Percentiles rank a stretch among this genome's conserved stretches.
Evolutionary conservation across 2,329 filamentous ascomycete species (phyloP).

Genomic region (Talaromyces piceae): DNA sequence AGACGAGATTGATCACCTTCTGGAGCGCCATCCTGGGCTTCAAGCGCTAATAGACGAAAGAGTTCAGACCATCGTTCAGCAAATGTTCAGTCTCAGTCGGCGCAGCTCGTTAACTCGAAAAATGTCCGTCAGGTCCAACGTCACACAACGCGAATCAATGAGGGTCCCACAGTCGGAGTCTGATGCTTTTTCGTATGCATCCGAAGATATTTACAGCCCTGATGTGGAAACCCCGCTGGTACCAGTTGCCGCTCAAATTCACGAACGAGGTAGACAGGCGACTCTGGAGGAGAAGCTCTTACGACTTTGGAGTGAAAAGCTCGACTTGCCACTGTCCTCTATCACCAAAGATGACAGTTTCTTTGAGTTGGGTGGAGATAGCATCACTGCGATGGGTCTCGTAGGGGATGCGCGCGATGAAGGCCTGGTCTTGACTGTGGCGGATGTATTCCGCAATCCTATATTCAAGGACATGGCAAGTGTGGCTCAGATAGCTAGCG

Average conservation of each 20-base stretch:
- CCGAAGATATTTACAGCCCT: conserved; percentile 9
- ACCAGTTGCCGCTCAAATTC: conserved; percentile 25
- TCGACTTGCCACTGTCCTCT: conserved; percentile 25
- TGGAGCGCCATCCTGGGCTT: conserved; percentile 18
- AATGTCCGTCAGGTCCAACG: conserved; percentile 6
- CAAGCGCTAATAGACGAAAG: conserved; percentile 28
- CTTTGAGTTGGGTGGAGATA: conserved; percentile 36
- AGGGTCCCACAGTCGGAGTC: conserved; percentile 1
- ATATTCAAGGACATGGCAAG: conserved; percentile 34
- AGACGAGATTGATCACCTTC: background rate
- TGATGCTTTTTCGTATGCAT: conserved; percentile 9
- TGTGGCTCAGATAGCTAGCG: conserved; percentile 19
- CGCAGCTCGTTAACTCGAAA: conserved; percentile 5
- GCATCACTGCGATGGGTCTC: conserved; percentile 36
- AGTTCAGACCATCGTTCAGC: conserved; percentile 26
- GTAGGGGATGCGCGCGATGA: conserved; percentile 34
- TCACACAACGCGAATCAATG: background rate
- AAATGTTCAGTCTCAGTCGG: conserved; percentile 23
- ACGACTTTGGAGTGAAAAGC: conserved; percentile 31
- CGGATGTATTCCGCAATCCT: conserved; percentile 38
- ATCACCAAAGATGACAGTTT: conserved; percentile 35
- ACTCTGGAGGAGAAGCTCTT: conserved; percentile 29
- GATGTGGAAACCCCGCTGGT: conserved; percentile 7
- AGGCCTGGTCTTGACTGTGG: conserved; percentile 34
- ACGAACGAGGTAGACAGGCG: conserved; percentile 20